These are phyloP conservation scores for Sedum album DNA, from an alignment of 164 flowering plant species.

Conservation along the genomic window DNA sequence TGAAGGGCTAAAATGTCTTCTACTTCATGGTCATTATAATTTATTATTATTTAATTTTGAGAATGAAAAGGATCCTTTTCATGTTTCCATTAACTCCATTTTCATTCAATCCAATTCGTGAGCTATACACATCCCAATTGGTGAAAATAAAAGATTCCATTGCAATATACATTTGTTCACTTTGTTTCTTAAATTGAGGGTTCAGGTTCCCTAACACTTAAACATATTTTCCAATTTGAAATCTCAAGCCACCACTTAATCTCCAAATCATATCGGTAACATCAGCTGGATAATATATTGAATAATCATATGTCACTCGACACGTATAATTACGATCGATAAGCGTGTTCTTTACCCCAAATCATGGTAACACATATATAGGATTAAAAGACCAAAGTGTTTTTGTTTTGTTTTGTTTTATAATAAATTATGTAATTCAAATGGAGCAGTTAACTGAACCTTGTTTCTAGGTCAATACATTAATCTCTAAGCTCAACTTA, in stretches of 20 bases:
- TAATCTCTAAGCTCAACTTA: not conserved
- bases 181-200: slow-evolving; percentile 6
- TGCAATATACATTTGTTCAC: not conserved
- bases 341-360: slow-evolving; percentile 1
- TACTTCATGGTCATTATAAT: not conserved
- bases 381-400: not conserved
- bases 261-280: not conserved
- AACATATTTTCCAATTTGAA: not conserved
- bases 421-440: not conserved
- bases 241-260: slow-evolving; percentile 4
- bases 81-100: slow-evolving; percentile 4
- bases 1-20: not conserved
- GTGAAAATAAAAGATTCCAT: slow-evolving; percentile 1
- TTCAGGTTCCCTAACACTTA: slow-evolving; percentile 1
- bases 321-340: not conserved
- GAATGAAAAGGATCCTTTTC: not conserved
- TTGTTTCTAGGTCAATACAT: not conserved
- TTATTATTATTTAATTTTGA: not conserved
- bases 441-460: not conserved
- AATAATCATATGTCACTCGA: not conserved
- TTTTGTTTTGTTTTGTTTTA: not conserved
- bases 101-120: not conserved
- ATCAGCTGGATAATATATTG: not conserved
- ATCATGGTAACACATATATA: not conserved
- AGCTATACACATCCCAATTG: slow-evolving; percentile 6